phyloP scores from a whole-genome alignment of 495 filamentous ascomycete genomes.

The Evernia prunastri region DNA sequence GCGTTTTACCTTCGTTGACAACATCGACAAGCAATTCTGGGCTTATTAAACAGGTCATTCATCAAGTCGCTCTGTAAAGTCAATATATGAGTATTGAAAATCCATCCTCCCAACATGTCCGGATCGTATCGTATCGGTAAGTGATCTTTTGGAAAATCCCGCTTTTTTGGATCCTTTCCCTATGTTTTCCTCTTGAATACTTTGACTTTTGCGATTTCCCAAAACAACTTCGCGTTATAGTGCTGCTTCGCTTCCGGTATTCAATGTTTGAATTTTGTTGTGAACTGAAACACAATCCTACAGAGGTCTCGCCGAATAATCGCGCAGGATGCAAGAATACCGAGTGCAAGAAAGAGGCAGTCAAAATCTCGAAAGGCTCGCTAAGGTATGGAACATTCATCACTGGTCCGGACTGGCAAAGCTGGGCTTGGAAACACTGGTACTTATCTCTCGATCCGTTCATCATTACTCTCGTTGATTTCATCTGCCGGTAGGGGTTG shows the following conservation, averaged over 20 bases:
- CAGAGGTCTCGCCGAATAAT: constrained; percentile 54
- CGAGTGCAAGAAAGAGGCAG: constrained; percentile 54
- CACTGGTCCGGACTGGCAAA: constrained; percentile 41
- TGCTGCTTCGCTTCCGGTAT: background rate
- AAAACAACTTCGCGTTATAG: background rate
- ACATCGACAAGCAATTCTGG: background rate
- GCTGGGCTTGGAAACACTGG: constrained; percentile 75
- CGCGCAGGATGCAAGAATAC: constrained; percentile 64
- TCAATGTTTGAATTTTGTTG: background rate
- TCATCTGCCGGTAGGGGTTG: constrained; percentile 58
- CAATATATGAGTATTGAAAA: background rate
- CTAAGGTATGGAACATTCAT: constrained; percentile 66
- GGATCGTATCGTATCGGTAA: background rate
- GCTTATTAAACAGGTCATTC: background rate
- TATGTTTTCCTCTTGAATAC: too few species aligned
- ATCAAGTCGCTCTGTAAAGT: background rate
- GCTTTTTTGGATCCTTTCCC: background rate
- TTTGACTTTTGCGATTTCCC: background rate
- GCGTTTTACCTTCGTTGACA: background rate
- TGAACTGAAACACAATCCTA: background rate
- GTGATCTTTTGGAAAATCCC: background rate
- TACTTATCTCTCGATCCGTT: constrained; percentile 33
- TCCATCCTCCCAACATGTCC: background rate
- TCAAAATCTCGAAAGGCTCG: constrained; percentile 72
- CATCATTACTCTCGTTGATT: constrained; percentile 5